phyloP scores from a whole-genome alignment of 768 basidiomycete species.

The Amanita subjunquillea region DNA sequence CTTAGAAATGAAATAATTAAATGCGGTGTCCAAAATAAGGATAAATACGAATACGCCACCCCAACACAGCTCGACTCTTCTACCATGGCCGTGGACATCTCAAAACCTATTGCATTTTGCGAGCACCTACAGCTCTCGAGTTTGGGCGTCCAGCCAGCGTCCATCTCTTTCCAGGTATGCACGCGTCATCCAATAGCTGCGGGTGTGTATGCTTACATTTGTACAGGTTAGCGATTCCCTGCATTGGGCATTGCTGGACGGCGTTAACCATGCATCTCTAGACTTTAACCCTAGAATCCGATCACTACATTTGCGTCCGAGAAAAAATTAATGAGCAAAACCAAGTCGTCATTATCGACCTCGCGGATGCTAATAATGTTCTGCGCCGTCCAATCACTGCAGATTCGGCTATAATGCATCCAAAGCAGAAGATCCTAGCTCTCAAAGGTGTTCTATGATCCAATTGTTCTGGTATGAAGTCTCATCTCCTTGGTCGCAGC shows the following conservation, averaged over 20 bases:
- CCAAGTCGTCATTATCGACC: conserved; percentile 98
- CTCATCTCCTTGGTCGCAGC: conserved; percentile 38
- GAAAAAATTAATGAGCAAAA: conserved; percentile 93
- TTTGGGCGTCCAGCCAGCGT: conserved; percentile 90
- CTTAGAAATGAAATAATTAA: not conserved
- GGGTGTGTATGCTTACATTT: conserved; percentile 12
- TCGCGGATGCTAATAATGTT: conserved; percentile 95
- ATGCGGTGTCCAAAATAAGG: not conserved
- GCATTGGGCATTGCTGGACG: not conserved
- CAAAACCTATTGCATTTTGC: conserved; percentile 81
- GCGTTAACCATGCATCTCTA: conserved; percentile 17
- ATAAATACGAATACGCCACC: conserved; percentile 2
- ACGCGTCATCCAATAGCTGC: conserved; percentile 23
- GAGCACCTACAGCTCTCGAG: conserved; percentile 93
- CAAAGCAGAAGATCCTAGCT: conserved; percentile 91
- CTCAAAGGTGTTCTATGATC: conserved; percentile 63
- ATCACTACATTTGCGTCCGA: conserved; percentile 96
- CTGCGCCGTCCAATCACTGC: conserved; percentile 92
- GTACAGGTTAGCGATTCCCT: conserved; percentile 20
- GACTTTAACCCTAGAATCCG: conserved; percentile 93
- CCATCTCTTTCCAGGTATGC: conserved; percentile 91
- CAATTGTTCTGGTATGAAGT: not conserved
- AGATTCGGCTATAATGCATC: conserved; percentile 99
- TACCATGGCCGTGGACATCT: conserved; percentile 37
- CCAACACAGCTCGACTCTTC: conserved; percentile 14